Percentiles rank a stretch among this genome's conserved stretches.
Conservation (phyloP, 1,139 yeast species). For the Wickerhamomyces sp. region DNA sequence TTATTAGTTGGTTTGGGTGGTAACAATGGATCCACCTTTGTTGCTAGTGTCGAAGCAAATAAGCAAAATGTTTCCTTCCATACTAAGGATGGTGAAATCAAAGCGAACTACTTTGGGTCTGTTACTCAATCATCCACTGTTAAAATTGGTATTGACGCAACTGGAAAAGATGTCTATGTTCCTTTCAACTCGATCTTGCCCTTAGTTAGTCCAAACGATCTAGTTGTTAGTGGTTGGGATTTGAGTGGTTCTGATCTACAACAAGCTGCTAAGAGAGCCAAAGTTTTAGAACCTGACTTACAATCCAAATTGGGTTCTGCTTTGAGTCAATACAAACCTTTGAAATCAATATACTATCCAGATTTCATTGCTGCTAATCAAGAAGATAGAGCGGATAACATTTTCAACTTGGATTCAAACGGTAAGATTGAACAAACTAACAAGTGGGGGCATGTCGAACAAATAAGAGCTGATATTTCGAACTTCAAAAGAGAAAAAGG, state of each 20-base stretch:
- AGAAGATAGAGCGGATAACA: conserved; percentile 85
- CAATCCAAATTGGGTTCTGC: conserved; percentile 71
- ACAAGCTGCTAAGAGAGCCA: conserved; percentile 78
- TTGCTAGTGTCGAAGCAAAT: conserved; percentile 83
- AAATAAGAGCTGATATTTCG: conserved; percentile 75
- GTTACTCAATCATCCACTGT: conserved; percentile 91
- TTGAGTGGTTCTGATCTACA: conserved; percentile 68
- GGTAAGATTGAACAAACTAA: conserved; percentile 51
- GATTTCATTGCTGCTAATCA: conserved; percentile 96
- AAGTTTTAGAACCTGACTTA: conserved; percentile 81
- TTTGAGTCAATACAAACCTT: conserved; percentile 61
- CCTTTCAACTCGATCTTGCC: conserved; percentile 91
- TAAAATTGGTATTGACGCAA: conserved; percentile 77
- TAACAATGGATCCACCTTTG: conserved; percentile 90
- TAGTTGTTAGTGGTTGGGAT: conserved; percentile 94
- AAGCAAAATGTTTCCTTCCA: conserved; percentile 73
- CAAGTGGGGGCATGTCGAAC: conserved; percentile 91
- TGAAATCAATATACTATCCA: conserved; percentile 88
- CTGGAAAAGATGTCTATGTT: conserved; percentile 85
- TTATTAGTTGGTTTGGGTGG: conserved; percentile 95
- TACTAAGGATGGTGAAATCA: conserved; percentile 73
- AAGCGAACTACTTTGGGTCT: conserved; percentile 92
- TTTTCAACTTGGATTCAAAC: conserved; percentile 52
- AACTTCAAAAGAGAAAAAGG: conserved; percentile 69
- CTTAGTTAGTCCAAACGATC: conserved; percentile 84